Base-by-base conservation (phyloP, 2,329 filamentous ascomycete genomes). In the Fusarium buxicola region DNA sequence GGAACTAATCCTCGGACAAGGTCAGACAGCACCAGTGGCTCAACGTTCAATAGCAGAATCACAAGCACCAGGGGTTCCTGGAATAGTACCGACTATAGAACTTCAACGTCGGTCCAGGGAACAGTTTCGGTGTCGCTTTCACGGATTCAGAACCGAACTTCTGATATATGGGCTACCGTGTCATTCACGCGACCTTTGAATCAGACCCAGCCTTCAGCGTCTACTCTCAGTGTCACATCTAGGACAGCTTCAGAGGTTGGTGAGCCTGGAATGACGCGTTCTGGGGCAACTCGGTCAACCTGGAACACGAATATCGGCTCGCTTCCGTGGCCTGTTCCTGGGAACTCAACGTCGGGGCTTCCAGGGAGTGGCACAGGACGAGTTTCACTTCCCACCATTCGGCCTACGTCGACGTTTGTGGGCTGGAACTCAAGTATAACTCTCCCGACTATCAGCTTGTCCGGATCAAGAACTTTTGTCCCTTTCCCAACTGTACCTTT, bases 341-440 rank as follows among this genome's bases (percentile, higher is more conserved):
- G 58, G 11, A 63, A 52, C 32, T 46, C 38, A n/a, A 60, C 62
- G 9, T 59, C 34, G 24, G 51, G 49, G 43, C 32, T 35, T 44
- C 44, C 13, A 13, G 30, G 30, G 21, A 56, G 62, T 46, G 30
- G 24, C 6, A 63, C 60, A 11, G 45, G 35, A 4, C 15, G 36
- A 9, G 21, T 34, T 18, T 28, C 47, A 59, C 48, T 43, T 63
- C 53, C 38, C 2, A 63, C 62, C 5, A 52, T 24, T 8, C 12
- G n/a, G 6, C 45, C 38, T 11, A 32, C 46, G 2, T 46, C 59
- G 10, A 47, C 16, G 7, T 61, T 51, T 24, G 30, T 36, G 8
- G 32, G 53, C 7, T 58, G 62, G 54, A 66, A 63, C 51, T 65
- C 63, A 27, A 65, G 62, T 21, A 16, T 59, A n/a, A 40, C 51